These are phyloP conservation scores for Ophiostoma ulmi DNA, from an alignment of 2,329 filamentous ascomycete genomes.

Conservation along the genomic window DNA sequence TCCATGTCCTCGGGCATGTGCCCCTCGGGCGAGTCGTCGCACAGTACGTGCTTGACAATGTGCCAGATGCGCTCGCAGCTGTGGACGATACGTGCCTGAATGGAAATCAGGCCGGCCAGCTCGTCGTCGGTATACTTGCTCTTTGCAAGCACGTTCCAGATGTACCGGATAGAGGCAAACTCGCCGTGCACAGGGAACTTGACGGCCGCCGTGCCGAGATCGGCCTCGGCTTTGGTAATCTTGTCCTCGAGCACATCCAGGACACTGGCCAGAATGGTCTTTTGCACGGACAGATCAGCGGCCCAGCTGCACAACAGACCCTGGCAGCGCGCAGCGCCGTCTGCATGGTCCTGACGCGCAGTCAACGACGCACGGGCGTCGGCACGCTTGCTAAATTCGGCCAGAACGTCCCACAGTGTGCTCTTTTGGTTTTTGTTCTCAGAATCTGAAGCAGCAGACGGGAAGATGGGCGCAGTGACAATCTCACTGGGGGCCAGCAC, in stretches of 20 bases:
- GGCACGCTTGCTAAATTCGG: constrained; percentile 47
- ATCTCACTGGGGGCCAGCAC: constrained; percentile 43
- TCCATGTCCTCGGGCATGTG: constrained; percentile 73
- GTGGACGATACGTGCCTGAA: constrained; percentile 54
- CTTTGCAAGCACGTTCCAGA: constrained; percentile 48
- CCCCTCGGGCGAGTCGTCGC: constrained; percentile 91
- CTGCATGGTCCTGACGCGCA: constrained; percentile 83
- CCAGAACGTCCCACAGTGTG: constrained; percentile 35
- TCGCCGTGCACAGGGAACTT: constrained; percentile 64
- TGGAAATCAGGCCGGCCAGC: constrained; percentile 34
- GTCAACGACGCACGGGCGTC: constrained; percentile 60
- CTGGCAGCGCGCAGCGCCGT: constrained; percentile 76
- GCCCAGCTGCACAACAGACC: constrained; percentile 62
- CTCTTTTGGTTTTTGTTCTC: neutral
- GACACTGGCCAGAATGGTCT: constrained; percentile 53
- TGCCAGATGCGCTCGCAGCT: constrained; percentile 69
- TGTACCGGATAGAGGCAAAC: constrained; percentile 61
- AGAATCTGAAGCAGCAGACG: neutral
- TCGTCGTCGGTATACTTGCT: constrained; percentile 38
- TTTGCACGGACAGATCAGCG: constrained; percentile 38
- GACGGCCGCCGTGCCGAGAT: constrained; percentile 62
- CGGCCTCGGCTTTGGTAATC: constrained; percentile 54
- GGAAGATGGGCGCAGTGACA: constrained; percentile 27
- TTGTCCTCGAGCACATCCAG: constrained; percentile 60
- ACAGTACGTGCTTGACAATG: constrained; percentile 70